Evolutionary conservation across 75 land plant species (phyloP).

Genomic region (Cryptomeria japonica): DNA sequence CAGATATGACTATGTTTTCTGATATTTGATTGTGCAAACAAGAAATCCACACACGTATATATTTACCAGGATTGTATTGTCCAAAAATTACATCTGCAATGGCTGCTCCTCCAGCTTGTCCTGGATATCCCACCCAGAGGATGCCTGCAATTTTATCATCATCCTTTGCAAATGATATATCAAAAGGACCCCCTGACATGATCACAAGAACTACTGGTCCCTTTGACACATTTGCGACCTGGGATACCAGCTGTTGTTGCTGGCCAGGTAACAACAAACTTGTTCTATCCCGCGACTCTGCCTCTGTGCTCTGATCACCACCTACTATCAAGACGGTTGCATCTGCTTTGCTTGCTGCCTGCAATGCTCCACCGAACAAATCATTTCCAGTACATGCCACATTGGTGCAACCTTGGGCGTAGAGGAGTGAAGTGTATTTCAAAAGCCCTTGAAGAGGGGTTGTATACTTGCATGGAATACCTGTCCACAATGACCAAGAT

Average conservation of each 20-base stretch:
- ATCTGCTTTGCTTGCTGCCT: slow-evolving; percentile 67
- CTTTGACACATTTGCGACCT: slow-evolving; percentile 57
- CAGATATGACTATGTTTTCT: neutral
- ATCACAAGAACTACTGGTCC: slow-evolving; percentile 72
- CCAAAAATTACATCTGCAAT: slow-evolving; percentile 83
- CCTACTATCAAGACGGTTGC: slow-evolving; percentile 81
- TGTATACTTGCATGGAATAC: slow-evolving; percentile 39
- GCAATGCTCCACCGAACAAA: slow-evolving; percentile 48
- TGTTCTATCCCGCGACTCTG: slow-evolving; percentile 58
- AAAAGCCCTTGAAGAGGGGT: slow-evolving; percentile 29
- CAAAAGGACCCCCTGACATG: slow-evolving; percentile 86
- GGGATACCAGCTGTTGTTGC: slow-evolving; percentile 68
- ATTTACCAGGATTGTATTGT: slow-evolving; percentile 74
- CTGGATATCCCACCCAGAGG: slow-evolving; percentile 95
- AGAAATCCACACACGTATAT: neutral
- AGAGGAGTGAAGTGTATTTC: neutral
- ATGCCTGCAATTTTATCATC: slow-evolving; percentile 57
- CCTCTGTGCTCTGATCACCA: slow-evolving; percentile 70
- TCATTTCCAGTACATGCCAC: slow-evolving; percentile 49
- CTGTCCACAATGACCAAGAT: slow-evolving; percentile 14
- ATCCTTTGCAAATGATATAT: slow-evolving; percentile 69
- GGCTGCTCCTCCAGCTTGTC: slow-evolving; percentile 88
- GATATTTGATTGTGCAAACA: neutral
- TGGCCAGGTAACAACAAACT: slow-evolving; percentile 76
- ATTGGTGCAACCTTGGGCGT: slow-evolving; percentile 10